Conservation (phyloP, 2,329 filamentous ascomycete genomes). For the Capronia coronata region DNA sequence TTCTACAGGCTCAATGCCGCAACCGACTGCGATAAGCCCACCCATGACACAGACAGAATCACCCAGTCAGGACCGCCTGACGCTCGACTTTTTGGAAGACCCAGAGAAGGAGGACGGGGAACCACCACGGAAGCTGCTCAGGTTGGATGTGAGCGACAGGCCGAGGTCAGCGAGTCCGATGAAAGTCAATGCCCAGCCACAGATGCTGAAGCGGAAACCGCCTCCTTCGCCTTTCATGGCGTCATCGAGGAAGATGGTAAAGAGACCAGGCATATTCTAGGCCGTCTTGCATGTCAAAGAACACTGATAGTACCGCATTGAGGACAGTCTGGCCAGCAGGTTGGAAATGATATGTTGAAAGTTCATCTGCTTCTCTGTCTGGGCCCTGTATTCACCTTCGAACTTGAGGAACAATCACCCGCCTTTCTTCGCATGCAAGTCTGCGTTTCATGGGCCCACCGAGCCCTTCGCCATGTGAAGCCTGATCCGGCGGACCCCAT, state of each 20-base stretch:
- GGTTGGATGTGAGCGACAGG: conserved; percentile 4
- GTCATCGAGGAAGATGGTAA: conserved; percentile 4
- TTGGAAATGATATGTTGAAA: not conserved
- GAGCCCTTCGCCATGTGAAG: not conserved
- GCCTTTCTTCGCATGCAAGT: not conserved
- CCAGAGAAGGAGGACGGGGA: conserved; percentile 11
- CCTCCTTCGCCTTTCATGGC: conserved; percentile 18
- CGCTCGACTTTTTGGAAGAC: conserved; percentile 24
- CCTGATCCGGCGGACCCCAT: not conserved
- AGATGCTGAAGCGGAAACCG: conserved; percentile 15
- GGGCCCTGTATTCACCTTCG: not conserved
- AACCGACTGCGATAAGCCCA: not conserved
- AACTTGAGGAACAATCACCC: not conserved
- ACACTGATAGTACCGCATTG: not conserved
- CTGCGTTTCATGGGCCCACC: not conserved
- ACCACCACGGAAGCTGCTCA: conserved; percentile 7
- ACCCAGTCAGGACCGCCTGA: conserved; percentile 5
- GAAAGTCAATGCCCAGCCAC: conserved; percentile 9
- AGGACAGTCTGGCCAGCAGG: not conserved
- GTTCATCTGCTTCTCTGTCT: not conserved
- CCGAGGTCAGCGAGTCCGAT: conserved; percentile 10
- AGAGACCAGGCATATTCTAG: not conserved
- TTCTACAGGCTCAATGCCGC: not conserved
- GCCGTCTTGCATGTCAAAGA: not conserved
- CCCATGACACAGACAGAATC: not conserved